These are phyloP conservation scores for Teratosphaeria viscida DNA, from an alignment of 2,329 filamentous ascomycete species.

Conservation along the genomic window DNA sequence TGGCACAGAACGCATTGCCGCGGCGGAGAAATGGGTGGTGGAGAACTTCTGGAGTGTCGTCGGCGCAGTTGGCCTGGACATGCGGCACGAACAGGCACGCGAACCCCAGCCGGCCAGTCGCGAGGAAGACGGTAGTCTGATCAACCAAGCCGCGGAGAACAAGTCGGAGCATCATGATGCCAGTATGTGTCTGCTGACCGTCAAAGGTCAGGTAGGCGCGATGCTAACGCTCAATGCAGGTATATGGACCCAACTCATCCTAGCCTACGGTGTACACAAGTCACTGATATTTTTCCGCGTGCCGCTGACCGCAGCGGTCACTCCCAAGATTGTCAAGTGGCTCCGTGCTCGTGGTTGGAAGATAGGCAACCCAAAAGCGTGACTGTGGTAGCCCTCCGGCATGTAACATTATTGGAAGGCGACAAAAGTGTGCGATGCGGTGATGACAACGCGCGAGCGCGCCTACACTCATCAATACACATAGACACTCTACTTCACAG, in stretches of 20 bases:
- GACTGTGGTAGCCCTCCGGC: background rate
- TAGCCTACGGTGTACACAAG: slow-evolving; percentile 97
- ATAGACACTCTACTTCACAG: background rate
- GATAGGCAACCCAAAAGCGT: slow-evolving; percentile 56
- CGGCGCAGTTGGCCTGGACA: slow-evolving; percentile 37
- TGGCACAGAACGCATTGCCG: slow-evolving; percentile 77
- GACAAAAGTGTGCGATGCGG: background rate
- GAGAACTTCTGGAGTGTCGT: slow-evolving; percentile 49
- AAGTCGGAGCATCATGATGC: slow-evolving; percentile 19
- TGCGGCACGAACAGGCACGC: slow-evolving; percentile 6
- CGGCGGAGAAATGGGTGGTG: slow-evolving; percentile 58
- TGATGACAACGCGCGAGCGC: background rate
- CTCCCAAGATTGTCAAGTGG: slow-evolving; percentile 86
- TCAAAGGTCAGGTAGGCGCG: slow-evolving; percentile 14
- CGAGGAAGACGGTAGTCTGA: slow-evolving; percentile 7
- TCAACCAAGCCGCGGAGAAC: background rate
- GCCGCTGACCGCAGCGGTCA: slow-evolving; percentile 78
- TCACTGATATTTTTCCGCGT: slow-evolving; percentile 95
- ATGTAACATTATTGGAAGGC: background rate
- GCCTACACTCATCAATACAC: background rate
- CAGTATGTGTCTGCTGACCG: slow-evolving; percentile 7
- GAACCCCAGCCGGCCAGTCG: slow-evolving; percentile 4
- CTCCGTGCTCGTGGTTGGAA: slow-evolving; percentile 87
- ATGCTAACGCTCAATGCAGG: slow-evolving; percentile 32
- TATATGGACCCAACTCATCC: slow-evolving; percentile 73